These are phyloP conservation scores for Yamadazyma akitaensis DNA, from an alignment of 805 yeast genomes.

Conservation along the genomic window DNA sequence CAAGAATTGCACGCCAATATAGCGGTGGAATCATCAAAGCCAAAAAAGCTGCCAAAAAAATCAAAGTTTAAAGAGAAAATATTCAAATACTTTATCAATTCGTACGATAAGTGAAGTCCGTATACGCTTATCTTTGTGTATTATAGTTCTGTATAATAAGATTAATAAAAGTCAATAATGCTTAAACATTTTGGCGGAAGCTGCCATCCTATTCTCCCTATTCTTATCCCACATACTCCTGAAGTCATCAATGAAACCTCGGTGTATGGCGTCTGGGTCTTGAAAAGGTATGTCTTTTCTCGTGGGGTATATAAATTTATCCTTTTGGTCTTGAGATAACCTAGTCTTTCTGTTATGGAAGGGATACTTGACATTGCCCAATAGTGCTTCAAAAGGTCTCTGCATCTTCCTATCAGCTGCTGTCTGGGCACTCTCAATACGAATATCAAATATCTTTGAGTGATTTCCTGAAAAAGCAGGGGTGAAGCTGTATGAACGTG, in stretches of 20 bases:
- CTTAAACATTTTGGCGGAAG: neutral
- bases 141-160: conserved; percentile 3
- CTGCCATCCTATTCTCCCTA: neutral
- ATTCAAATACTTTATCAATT: conserved; percentile 31
- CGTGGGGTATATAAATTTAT: neutral
- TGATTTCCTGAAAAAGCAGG: neutral
- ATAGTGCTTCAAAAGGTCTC: neutral
- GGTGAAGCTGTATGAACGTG: neutral
- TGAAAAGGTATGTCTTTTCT: neutral
- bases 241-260: neutral
- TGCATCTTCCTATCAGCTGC: neutral
- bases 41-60: conserved; percentile 14
- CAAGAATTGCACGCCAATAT: neutral
- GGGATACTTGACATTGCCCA: neutral
- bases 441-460: neutral
- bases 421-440: neutral
- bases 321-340: neutral
- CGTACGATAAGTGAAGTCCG: conserved; percentile 19
- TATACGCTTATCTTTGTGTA: neutral
- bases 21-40: conserved; percentile 1
- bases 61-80: conserved; percentile 20
- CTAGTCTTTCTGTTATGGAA: neutral
- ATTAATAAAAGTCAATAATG: neutral
- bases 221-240: neutral
- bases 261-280: neutral